Evolutionary conservation across 495 filamentous ascomycete species (phyloP), one percentile per base, ranked within the genome.

Genomic region (Podospora pseudopauciseta): DNA sequence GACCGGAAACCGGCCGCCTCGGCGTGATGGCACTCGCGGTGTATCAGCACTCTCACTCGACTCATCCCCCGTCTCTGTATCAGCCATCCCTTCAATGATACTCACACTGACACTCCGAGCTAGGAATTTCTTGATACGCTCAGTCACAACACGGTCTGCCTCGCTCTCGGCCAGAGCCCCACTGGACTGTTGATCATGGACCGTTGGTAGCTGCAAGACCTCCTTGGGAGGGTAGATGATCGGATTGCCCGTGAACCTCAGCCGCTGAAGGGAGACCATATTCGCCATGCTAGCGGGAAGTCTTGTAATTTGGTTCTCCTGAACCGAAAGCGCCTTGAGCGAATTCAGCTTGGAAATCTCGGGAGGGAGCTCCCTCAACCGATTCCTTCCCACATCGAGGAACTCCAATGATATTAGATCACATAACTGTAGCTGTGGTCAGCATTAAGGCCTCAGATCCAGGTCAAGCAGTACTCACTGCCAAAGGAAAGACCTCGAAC

Each of bases 331-430:
- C 9, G 92, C 90, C 69, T 91, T 89, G 66, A 92, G 78, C 2
- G 86, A 88, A 60, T 83, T 89, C 66, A 97, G 77, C 68, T 86
- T 91, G 69, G 84, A 85, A 58, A 97, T 90, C 69, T 91, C 89
- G 54, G 88, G 86, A 0, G 93, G 92, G 5, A 97, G 83, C 16
- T 85, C 80, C 54, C 81, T 85, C 60, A 97, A 86, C 70, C 88
- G 90, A 74, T 97, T 97, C 65, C 87, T 82, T 72, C 93, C 92
- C 28, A 97, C 80, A 80, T 97, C 93, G 44, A 97, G 84, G 63
- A 97, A 94, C 77, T 97, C 92, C 27, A 97, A 87, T n/a, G 91
- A 87, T 5, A 88, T 86, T 62, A 97, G 81, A 71, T 91, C 87
- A 71, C 93, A 91, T 39, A 96, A 71, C 77, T 81, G 63, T 11